Evolutionary conservation across 352 stramenopile genomes (phyloP).

Genomic region (Phytopythium litorale): DNA sequence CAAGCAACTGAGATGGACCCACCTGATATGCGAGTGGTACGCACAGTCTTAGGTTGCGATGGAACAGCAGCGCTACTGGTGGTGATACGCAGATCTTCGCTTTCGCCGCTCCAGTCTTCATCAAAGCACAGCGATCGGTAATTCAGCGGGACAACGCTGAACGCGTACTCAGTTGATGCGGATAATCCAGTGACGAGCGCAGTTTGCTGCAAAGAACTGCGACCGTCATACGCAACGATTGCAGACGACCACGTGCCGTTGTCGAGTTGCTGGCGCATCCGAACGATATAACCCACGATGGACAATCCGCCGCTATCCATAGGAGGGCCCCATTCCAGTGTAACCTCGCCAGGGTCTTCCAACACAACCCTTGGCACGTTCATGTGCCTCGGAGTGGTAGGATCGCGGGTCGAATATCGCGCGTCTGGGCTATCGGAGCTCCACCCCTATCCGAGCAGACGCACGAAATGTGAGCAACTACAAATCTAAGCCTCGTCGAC

Average conservation of each 20-base stretch:
- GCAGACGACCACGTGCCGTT: conserved; percentile 31
- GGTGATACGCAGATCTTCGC: conserved; percentile 30
- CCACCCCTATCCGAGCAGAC: conserved; percentile 28
- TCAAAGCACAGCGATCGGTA: conserved; percentile 35
- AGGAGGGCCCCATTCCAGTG: conserved; percentile 30
- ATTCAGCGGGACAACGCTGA: conserved; percentile 42
- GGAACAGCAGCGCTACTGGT: conserved; percentile 32
- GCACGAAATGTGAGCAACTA: conserved; percentile 10
- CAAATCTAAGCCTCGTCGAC: neutral
- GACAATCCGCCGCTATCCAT: conserved; percentile 36
- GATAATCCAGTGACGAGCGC: conserved; percentile 27
- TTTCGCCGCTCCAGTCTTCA: conserved; percentile 17
- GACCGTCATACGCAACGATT: conserved; percentile 35
- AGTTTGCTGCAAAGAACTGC: conserved; percentile 13
- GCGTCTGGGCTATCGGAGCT: conserved; percentile 20
- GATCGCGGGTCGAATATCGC: conserved; percentile 26
- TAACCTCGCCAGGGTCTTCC: conserved; percentile 49
- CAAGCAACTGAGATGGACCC: conserved; percentile 39
- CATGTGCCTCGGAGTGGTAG: conserved; percentile 25
- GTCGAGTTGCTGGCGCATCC: conserved; percentile 12
- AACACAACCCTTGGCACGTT: conserved; percentile 14
- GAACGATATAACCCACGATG: conserved; percentile 43
- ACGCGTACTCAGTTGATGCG: conserved; percentile 40
- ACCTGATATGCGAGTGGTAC: conserved; percentile 19
- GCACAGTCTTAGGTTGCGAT: conserved; percentile 40